Evolutionary conservation across 176 grass and related monocot genomes (phyloP).

Genomic region (Areca catechu): DNA sequence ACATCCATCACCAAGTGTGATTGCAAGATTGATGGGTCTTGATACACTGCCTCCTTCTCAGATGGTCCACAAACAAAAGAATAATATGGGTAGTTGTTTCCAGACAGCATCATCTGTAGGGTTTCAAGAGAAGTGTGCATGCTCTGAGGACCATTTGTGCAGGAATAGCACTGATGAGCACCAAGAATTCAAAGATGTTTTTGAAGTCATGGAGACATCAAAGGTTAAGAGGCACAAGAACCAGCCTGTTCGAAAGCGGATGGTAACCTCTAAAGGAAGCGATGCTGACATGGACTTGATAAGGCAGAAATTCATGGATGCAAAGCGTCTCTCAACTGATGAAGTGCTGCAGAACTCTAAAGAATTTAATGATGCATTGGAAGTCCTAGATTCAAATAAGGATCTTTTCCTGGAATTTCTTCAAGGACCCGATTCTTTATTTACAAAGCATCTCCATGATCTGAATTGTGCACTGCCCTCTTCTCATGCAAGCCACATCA

Average conservation of each 20-base stretch:
- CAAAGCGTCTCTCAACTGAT: conserved; percentile 52
- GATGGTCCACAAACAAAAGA: conserved; percentile 22
- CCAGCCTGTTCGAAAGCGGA: conserved; percentile 26
- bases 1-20: conserved; percentile 58
- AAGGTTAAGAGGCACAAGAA: conserved; percentile 47
- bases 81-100: conserved; percentile 21
- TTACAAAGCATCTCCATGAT: conserved; percentile 40
- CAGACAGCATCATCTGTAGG: conserved; percentile 22
- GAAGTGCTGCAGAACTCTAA: conserved; percentile 59
- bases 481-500: conserved; percentile 57
- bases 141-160: conserved; percentile 26
- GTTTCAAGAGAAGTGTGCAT: conserved; percentile 39
- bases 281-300: conserved; percentile 47
- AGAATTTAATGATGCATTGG: conserved; percentile 73
- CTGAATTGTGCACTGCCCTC: conserved; percentile 32
- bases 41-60: conserved; percentile 55
- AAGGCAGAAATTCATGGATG: conserved; percentile 74
- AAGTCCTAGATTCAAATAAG: conserved; percentile 60
- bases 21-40: conserved; percentile 92
- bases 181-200: conserved; percentile 80
- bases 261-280: conserved; percentile 25
- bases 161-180: conserved; percentile 45
- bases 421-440: conserved; percentile 50
- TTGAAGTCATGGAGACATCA: conserved; percentile 67
- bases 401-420: conserved; percentile 86